Evolutionary conservation across 2,329 filamentous ascomycete species (phyloP).

Genomic region (Pyrenophora graminea): DNA sequence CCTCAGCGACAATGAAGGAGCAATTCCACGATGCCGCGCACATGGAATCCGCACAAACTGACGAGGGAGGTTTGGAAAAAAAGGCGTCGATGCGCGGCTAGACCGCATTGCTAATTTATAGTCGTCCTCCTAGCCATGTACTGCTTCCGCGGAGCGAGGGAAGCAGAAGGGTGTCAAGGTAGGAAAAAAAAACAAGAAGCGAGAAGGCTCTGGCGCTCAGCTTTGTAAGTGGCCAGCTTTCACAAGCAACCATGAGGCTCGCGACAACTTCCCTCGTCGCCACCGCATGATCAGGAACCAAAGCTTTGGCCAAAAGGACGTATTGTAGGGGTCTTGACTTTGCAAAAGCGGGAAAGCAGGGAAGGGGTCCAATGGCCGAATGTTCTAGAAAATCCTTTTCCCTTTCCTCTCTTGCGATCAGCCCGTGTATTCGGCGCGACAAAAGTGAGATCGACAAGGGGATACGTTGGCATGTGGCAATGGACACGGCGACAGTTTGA

Average conservation of each 20-base stretch:
- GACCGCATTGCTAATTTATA: constrained; percentile 18
- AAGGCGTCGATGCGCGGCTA: constrained; percentile 11
- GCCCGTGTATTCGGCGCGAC: no score
- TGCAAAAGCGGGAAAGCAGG: no score
- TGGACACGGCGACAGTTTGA: no score
- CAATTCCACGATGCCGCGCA: constrained; percentile 9
- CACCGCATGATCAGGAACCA: neutral
- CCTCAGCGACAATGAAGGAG: neutral
- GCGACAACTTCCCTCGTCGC: constrained; percentile 2
- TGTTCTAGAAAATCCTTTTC: neutral
- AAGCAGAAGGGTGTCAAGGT: neutral
- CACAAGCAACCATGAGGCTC: neutral
- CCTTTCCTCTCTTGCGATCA: neutral
- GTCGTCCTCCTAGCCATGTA: neutral
- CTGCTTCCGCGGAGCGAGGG: constrained; percentile 6
- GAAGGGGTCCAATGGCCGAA: neutral
- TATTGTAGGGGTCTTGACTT: no score
- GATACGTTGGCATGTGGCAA: no score
- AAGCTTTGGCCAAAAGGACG: neutral
- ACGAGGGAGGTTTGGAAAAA: constrained; percentile 6
- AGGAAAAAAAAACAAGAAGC: neutral
- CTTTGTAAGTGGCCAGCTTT: neutral
- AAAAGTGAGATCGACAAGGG: no score
- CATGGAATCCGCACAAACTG: constrained; percentile 12
- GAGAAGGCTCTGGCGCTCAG: neutral